These are phyloP conservation scores for Termitomyces heimii DNA, from an alignment of 768 basidiomycete species.

Conservation along the genomic window DNA sequence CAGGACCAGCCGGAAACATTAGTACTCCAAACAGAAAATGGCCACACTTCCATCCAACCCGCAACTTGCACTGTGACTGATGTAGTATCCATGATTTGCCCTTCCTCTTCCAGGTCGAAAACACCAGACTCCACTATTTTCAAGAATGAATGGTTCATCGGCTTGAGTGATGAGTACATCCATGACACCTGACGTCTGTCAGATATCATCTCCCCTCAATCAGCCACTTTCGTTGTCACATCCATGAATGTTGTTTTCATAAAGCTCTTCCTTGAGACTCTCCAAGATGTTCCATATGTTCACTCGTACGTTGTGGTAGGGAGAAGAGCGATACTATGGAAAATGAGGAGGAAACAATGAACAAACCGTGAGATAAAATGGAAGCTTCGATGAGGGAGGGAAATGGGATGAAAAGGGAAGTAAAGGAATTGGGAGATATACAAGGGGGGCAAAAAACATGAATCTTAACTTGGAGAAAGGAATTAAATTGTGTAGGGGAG, in stretches of 20 bases:
- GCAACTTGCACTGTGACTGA: slow-evolving; percentile 6
- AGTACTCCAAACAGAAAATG: slow-evolving; percentile 7
- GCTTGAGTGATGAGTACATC: slow-evolving; percentile 68
- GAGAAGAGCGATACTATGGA: too few relatives aligned
- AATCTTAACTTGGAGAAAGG: too few relatives aligned
- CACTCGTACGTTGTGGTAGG: slow-evolving; percentile 4
- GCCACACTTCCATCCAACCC: slow-evolving; percentile 17
- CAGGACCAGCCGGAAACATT: background rate
- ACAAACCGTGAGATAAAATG: too few relatives aligned
- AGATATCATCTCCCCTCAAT: slow-evolving; percentile 1
- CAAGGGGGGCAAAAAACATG: too few relatives aligned
- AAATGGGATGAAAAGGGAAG: too few relatives aligned
- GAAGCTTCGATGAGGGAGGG: too few relatives aligned
- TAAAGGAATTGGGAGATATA: too few relatives aligned
- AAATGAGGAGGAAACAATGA: too few relatives aligned
- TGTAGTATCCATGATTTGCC: background rate
- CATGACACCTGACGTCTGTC: slow-evolving; percentile 45
- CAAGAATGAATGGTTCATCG: slow-evolving; percentile 50
- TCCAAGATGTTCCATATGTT: slow-evolving; percentile 6
- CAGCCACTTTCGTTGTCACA: slow-evolving; percentile 1
- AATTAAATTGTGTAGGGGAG: too few relatives aligned
- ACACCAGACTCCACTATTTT: slow-evolving; percentile 52
- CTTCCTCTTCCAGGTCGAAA: slow-evolving; percentile 17
- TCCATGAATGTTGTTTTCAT: background rate
- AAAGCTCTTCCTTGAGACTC: background rate